Evolutionary conservation across 1,284 basidiomycete species (phyloP), one percentile per base, ranked within the genome.

Genomic region (Stereum hirsutum): DNA sequence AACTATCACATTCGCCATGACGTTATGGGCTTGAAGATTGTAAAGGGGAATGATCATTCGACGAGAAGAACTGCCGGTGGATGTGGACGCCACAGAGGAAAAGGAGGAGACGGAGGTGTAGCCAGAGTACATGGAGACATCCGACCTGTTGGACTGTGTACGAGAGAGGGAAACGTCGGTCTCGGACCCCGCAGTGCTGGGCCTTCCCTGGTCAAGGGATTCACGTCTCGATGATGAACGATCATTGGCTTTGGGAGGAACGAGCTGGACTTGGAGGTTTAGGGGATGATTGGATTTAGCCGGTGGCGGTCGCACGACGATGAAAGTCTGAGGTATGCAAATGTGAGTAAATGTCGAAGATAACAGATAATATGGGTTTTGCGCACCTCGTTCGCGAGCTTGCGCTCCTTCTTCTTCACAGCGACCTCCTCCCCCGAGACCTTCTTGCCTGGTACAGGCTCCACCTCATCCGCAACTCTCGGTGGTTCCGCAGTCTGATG

Each of bases 241-340:
- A 3, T 72, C 68, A 17, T 72, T 70, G 15, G 68, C 61, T 46
- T 74, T 69, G 0, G 82, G 81, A 11, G 85, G 85, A 7, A 96
- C 85, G 25, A 97, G 80, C 61, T 97, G 94, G 5, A 97, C 83
- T 59, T 97, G 94, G 1, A 97, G 73, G 59, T 95, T 96, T 39
- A 95, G 70, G 0, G 92, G 89, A 54, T 96, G 91, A 52, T 87
- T 88, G 15, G 79, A 74, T 57, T 83, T 83, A 12, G 83, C 77
- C 0, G 91, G 86, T 1, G 90, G 90, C 1, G 88, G 88, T 41
- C 89, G 77, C 36, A 91, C 89, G 53, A 89, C 77, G 47, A 89
- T 82, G 62, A 90, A 91, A 0, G 84, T 89, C 89, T 93, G 56
- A 7, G 48, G 17, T 26, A 32, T 21, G 46, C 41, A 34, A 38